These are phyloP conservation scores for Ogataea kodamae DNA, from an alignment of 805 yeast genomes.

Conservation along the genomic window DNA sequence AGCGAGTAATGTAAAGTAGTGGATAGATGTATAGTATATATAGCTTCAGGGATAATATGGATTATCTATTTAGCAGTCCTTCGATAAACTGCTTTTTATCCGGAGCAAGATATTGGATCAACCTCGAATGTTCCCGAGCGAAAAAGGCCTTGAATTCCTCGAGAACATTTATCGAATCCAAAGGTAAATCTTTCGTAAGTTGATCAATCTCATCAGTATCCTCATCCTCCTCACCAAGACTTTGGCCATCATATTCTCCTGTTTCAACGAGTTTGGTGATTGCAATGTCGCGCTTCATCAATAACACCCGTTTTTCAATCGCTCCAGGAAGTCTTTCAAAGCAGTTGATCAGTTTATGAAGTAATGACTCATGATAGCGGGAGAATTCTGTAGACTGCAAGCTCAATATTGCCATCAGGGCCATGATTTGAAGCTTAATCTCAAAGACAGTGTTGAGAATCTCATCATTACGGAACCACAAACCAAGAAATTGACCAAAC, in stretches of 20 bases:
- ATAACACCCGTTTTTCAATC: conserved; percentile 43
- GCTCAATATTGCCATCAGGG: conserved; percentile 39
- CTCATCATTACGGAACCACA: conserved; percentile 47
- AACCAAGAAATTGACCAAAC: conserved; percentile 38
- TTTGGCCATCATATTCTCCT: conserved; percentile 29
- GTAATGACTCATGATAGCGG: conserved; percentile 24
- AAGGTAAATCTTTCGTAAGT: conserved; percentile 30
- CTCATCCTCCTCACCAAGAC: conserved; percentile 19
- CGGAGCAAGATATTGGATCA: conserved; percentile 11
- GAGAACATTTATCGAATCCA: conserved; percentile 33
- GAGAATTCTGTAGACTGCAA: conserved; percentile 31
- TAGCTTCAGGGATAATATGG: too few relatives aligned
- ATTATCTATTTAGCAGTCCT: conserved; percentile 15
- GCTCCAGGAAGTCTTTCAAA: conserved; percentile 47
- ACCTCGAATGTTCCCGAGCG: conserved; percentile 15
- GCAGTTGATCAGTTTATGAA: conserved; percentile 38
- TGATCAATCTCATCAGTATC: conserved; percentile 31
- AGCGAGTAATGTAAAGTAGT: conserved; percentile 11
- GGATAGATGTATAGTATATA: conserved; percentile 8
- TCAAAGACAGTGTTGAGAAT: conserved; percentile 51
- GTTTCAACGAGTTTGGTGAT: conserved; percentile 33
- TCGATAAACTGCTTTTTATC: conserved; percentile 22
- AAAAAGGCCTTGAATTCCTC: conserved; percentile 30
- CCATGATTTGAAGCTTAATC: conserved; percentile 49
- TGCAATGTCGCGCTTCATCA: conserved; percentile 38